phyloP scores from a whole-genome alignment of 495 filamentous ascomycete species.

The Melanomma pulvis-pyrius region DNA sequence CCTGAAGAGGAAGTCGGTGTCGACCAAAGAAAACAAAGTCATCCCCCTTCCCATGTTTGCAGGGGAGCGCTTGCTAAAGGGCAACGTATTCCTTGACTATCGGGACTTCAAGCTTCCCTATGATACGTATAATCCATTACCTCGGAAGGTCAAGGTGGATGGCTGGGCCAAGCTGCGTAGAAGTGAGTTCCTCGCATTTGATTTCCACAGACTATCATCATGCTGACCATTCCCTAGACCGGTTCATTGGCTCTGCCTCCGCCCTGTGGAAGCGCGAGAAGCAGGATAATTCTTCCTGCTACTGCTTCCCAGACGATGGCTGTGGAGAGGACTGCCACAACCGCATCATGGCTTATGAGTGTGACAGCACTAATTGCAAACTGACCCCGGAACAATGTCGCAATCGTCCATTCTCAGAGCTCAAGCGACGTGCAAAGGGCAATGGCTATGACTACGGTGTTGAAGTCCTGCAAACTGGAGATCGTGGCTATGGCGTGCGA shows the following conservation, averaged over 20 bases:
- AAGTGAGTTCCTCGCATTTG: conserved; percentile 59
- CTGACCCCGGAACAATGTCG: conserved; percentile 69
- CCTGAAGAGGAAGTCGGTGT: conserved; percentile 31
- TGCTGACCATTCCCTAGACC: conserved; percentile 58
- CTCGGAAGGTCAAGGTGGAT: conserved; percentile 84
- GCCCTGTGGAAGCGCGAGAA: conserved; percentile 80
- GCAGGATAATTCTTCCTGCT: conserved; percentile 75
- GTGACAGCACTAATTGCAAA: conserved; percentile 85
- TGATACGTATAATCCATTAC: conserved; percentile 82
- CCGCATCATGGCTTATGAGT: conserved; percentile 95
- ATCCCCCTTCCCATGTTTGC: conserved; percentile 72
- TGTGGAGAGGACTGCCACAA: conserved; percentile 93
- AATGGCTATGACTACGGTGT: conserved; percentile 81
- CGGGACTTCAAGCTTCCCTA: conserved; percentile 87
- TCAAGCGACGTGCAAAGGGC: conserved; percentile 73
- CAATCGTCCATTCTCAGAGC: conserved; percentile 83
- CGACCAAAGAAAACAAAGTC: conserved; percentile 49
- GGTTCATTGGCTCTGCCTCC: conserved; percentile 88
- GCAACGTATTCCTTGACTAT: conserved; percentile 60
- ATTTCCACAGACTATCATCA: not conserved
- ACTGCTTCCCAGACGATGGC: conserved; percentile 74
- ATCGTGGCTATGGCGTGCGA: conserved; percentile 89
- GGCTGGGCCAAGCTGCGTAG: conserved; percentile 88
- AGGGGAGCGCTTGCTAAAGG: conserved; percentile 46
- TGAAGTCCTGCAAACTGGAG: conserved; percentile 86